phyloP scores from a whole-genome alignment of 202 grass and related monocot genomes.

The Saccharum hybrid region DNA sequence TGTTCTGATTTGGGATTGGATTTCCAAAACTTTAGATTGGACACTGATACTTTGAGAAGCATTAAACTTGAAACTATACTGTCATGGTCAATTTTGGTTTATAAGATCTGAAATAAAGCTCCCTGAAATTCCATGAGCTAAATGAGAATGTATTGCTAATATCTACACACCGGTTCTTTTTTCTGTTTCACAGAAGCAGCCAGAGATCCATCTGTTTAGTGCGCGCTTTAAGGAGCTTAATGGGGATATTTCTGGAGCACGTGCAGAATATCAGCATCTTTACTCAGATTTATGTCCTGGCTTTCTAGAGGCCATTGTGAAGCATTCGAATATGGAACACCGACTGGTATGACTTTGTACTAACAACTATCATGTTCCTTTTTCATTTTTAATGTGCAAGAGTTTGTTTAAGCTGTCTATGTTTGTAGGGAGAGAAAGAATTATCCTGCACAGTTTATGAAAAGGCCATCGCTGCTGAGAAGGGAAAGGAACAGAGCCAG shows the following conservation, averaged over 20 bases:
- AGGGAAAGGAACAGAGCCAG: constrained; percentile 72
- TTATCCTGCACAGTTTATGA: constrained; percentile 80
- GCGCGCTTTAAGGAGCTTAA: constrained; percentile 87
- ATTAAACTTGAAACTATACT: background rate
- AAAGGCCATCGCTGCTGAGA: constrained; percentile 76
- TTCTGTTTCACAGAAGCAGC: constrained; percentile 81
- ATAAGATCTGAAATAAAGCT: background rate
- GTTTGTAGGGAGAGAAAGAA: constrained; percentile 75
- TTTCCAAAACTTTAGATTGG: constrained; percentile 13
- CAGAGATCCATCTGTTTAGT: constrained; percentile 93
- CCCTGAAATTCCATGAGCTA: background rate
- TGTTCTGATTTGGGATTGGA: background rate
- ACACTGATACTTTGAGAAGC: constrained; percentile 15
- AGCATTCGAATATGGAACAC: constrained; percentile 93
- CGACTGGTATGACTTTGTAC: constrained; percentile 60
- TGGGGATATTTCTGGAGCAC: constrained; percentile 79
- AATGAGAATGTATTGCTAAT: constrained; percentile 34
- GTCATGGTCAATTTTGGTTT: background rate
- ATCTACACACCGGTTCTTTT: constrained; percentile 13
- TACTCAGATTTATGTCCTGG: constrained; percentile 83
- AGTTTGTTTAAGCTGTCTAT: constrained; percentile 40
- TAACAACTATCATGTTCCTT: background rate
- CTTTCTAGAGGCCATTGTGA: constrained; percentile 89
- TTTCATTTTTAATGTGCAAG: constrained; percentile 4
- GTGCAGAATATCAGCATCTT: constrained; percentile 80